Evolutionary conservation across 2,329 filamentous ascomycete genomes (phyloP).

Genomic region (Colletotrichum gigasporum): DNA sequence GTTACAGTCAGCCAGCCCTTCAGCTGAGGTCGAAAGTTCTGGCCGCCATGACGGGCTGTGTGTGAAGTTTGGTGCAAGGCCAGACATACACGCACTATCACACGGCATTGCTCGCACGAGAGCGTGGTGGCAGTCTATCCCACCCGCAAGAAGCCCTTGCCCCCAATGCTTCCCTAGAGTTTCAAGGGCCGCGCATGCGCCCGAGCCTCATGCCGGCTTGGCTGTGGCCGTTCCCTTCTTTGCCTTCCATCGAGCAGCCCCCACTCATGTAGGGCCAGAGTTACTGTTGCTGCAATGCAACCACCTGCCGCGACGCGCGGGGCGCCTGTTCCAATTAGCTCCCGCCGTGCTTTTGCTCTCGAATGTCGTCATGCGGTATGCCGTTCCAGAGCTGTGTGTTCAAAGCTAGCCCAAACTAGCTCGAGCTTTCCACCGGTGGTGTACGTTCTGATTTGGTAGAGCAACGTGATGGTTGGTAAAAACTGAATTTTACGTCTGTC

Average conservation of each 20-base stretch:
- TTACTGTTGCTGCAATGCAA: not conserved
- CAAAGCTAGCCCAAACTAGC: not conserved
- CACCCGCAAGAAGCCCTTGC: too few species aligned
- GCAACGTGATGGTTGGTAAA: not conserved
- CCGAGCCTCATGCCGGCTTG: not conserved
- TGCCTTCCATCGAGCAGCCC: not conserved
- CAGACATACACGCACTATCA: too few species aligned
- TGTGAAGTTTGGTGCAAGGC: too few species aligned
- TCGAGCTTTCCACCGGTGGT: too few species aligned
- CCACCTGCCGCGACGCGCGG: not conserved
- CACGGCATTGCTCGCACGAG: too few species aligned
- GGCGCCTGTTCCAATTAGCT: not conserved
- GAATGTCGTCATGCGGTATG: too few species aligned
- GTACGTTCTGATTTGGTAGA: not conserved
- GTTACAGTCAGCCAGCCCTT: too few species aligned
- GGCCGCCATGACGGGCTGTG: too few species aligned
- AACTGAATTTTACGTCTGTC: not conserved
- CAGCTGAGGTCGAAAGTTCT: too few species aligned
- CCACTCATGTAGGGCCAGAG: not conserved
- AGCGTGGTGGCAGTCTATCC: not conserved
- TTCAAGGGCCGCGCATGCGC: not conserved
- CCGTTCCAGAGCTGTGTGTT: not conserved
- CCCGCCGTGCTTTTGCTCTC: not conserved
- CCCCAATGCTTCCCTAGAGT: too few species aligned
- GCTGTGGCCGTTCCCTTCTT: not conserved